Evolutionary conservation across 495 filamentous ascomycete species (phyloP), one percentile per base, ranked within the genome.

Genomic region (Ramalina peruviana): DNA sequence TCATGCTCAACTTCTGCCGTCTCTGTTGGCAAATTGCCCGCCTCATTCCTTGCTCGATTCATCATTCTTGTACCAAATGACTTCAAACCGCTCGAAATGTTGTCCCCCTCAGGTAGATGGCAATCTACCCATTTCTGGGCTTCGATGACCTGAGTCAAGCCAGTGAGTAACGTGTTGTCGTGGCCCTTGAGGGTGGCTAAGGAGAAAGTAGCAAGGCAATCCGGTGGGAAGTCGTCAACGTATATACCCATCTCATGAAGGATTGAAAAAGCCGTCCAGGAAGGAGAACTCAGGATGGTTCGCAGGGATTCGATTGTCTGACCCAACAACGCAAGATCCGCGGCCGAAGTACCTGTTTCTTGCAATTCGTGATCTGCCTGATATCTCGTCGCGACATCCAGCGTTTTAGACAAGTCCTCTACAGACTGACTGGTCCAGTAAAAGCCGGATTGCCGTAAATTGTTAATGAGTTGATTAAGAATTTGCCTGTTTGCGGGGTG

Each of bases 371-470:
- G 61, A 20, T 77, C 69, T 43, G 66, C 63, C 21, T 93, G 59
- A 53, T 93, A 93, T 36, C 71, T 70, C 36, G 70, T 62, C 10
- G 81, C 79, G 40, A 74, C 76, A 15, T 84, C 71, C 6, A 90
- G 55, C 3, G 84, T 74, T 16, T 67, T 74, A 5, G 59, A 43
- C 5, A 94, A 71, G 52, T 89, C 77, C 12, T 70, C 68, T 1
- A 59, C 52, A 0, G 79, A 78, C 51, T 84, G 87, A 36, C 88
- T 87, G 9, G 82, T 81, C 72, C 89, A 94, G 67, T 88, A 92
- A 58, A 95, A 94, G 38, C 83, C 83, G n/a, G 86, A 81, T 58
- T 93, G 84, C 21, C 85, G 73, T 27, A 97, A 67, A 60, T 97
- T 95, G 46, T 71, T 73, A 13, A 90, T 81, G 1, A 90, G 69